phyloP scores from a whole-genome alignment of 2,329 filamentous ascomycete genomes.

The Claviceps humidiphila region DNA sequence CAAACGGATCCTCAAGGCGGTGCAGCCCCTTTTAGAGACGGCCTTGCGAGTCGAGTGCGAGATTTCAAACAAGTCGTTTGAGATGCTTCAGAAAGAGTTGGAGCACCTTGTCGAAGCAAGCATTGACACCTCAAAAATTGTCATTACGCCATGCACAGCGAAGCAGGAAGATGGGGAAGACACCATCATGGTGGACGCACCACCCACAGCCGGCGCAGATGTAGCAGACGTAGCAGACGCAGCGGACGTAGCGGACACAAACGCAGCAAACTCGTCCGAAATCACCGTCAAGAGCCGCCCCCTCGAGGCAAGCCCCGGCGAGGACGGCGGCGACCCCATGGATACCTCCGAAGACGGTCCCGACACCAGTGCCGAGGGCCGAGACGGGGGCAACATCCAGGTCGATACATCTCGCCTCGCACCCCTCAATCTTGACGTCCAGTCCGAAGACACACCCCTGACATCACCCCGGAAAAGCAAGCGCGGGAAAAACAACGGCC shows the following conservation, averaged over 20 bases:
- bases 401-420: conserved; percentile 29
- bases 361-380: conserved; percentile 13
- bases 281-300: conserved; percentile 30
- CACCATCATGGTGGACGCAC: conserved; percentile 38
- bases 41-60: conserved; percentile 74
- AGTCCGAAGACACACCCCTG: conserved; percentile 5
- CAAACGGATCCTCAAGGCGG: conserved; percentile 74
- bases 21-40: conserved; percentile 65
- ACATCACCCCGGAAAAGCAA: conserved; percentile 14
- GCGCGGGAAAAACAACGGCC: conserved; percentile 10
- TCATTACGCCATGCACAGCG: conserved; percentile 22
- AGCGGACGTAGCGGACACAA: too few relatives aligned
- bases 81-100: conserved; percentile 58
- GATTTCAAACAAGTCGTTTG: conserved; percentile 55
- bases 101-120: conserved; percentile 60
- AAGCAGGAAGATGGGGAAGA: conserved; percentile 27
- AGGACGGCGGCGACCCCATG: conserved; percentile 21
- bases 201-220: too few relatives aligned
- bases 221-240: too few relatives aligned
- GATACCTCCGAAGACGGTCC: conserved; percentile 22
- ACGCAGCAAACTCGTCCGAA: conserved; percentile 25
- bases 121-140: conserved; percentile 38
- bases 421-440: conserved; percentile 13
- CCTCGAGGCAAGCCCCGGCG: conserved; percentile 4
- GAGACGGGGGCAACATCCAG: conserved; percentile 29